Evolutionary conservation across 768 basidiomycete genomes (phyloP).

Genomic region (Leccinum obscurum): DNA sequence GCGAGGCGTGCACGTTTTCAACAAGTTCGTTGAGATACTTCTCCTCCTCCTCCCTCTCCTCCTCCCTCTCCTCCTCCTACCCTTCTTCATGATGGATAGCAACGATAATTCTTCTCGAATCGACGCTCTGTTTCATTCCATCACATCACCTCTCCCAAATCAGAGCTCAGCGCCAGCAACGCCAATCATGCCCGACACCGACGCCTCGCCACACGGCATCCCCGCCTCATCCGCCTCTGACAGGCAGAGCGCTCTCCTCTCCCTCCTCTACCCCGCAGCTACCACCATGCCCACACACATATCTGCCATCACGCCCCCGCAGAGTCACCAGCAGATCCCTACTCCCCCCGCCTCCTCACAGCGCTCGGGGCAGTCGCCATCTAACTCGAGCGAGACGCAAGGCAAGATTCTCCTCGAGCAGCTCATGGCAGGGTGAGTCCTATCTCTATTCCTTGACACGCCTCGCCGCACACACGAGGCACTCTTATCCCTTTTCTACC

Average conservation of each 20-base stretch:
- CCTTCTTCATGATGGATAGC: background rate
- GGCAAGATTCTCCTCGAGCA: slow-evolving; percentile 78
- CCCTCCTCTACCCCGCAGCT: slow-evolving; percentile 58
- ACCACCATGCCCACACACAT: slow-evolving; percentile 34
- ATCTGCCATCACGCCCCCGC: slow-evolving; percentile 12
- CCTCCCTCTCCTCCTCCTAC: background rate
- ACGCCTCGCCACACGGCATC: slow-evolving; percentile 40
- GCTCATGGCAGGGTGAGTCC: slow-evolving; percentile 75
- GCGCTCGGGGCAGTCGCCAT: slow-evolving; percentile 55
- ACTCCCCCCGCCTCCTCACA: slow-evolving; percentile 66
- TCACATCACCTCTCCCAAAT: background rate
- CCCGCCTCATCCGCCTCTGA: slow-evolving; percentile 51
- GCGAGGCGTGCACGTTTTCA: slow-evolving; percentile 21
- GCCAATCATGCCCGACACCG: slow-evolving; percentile 20
- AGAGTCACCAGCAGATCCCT: slow-evolving; percentile 60
- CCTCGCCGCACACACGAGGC: slow-evolving; percentile 34
- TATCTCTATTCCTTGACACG: slow-evolving; percentile 1
- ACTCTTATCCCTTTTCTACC: slow-evolving; percentile 22
- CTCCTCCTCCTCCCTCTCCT: too few species aligned
- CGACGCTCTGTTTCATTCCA: background rate
- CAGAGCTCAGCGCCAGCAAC: background rate
- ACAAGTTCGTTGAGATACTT: background rate
- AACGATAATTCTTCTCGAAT: background rate
- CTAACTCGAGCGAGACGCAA: slow-evolving; percentile 59
- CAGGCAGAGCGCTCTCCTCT: slow-evolving; percentile 73